Evolutionary conservation across 805 yeast genomes (phyloP).

Genomic region (Clavispora vitiphila): DNA sequence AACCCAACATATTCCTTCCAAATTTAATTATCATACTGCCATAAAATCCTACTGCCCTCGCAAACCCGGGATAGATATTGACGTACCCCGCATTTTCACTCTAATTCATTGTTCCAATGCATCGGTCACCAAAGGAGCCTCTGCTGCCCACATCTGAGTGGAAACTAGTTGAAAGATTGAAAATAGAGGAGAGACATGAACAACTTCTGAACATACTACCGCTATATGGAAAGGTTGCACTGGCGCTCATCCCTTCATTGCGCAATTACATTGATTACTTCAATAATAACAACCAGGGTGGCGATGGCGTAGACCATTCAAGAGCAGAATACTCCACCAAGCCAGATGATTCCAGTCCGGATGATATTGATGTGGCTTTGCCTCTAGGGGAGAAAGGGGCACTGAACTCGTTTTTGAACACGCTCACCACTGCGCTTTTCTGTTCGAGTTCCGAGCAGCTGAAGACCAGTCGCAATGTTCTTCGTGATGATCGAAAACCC

Average conservation of each 20-base stretch:
- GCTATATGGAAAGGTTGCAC: slow-evolving; percentile 12
- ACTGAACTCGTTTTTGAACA: slow-evolving; percentile 22
- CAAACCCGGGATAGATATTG: neutral
- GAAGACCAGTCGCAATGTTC: neutral
- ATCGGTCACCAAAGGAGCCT: neutral
- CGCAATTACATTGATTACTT: slow-evolving; percentile 8
- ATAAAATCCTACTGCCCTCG: too few species aligned
- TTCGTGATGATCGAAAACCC: neutral
- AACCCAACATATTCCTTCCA: too few species aligned
- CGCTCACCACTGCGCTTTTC: slow-evolving; percentile 27
- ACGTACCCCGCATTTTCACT: neutral
- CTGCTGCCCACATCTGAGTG: slow-evolving; percentile 1
- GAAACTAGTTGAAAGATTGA: slow-evolving; percentile 8
- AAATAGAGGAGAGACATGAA: slow-evolving; percentile 12
- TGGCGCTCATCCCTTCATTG: slow-evolving; percentile 14
- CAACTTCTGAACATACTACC: slow-evolving; percentile 8
- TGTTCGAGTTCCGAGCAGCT: slow-evolving; percentile 22
- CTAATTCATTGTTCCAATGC: neutral
- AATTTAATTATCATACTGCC: too few species aligned
- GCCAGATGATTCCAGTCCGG: too few species aligned
- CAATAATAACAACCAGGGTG: neutral
- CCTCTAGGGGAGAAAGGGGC: slow-evolving; percentile 20
- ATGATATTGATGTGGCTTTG: slow-evolving; percentile 27
- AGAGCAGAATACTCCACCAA: too few species aligned
- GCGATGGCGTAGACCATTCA: too few species aligned